Evolutionary conservation across 768 basidiomycete species (phyloP).

Genomic region (Cystobasidium ongulense): DNA sequence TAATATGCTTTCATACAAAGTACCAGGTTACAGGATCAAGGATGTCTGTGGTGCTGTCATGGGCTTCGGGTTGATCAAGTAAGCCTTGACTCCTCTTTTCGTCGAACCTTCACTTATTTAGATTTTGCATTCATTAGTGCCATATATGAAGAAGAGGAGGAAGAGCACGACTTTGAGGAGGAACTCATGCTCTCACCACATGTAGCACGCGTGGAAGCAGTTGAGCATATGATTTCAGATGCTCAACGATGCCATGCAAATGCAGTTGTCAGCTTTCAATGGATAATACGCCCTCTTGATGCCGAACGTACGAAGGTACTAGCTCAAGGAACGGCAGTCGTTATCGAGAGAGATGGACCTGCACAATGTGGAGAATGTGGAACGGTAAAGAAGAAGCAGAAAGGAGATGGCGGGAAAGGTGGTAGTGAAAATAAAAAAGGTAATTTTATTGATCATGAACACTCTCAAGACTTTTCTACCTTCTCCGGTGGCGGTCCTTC

Average conservation of each 20-base stretch:
- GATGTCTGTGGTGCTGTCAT: constrained; percentile 1
- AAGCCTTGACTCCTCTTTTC: neutral
- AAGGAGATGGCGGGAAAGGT: neutral
- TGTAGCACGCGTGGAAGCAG: constrained; percentile 7
- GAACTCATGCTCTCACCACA: neutral
- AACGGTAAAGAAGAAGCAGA: constrained; percentile 7
- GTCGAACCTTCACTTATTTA: neutral
- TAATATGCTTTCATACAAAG: neutral
- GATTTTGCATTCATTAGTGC: too few species aligned
- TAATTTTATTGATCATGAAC: neutral
- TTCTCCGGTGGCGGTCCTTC: neutral
- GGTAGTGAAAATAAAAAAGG: neutral
- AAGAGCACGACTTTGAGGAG: neutral
- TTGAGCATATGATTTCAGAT: neutral
- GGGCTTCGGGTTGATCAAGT: neutral
- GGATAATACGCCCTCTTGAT: neutral
- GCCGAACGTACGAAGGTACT: neutral
- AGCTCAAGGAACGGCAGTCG: constrained; percentile 16
- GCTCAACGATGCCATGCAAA: constrained; percentile 3
- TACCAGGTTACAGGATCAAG: constrained; percentile 4
- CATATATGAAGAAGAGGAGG: neutral
- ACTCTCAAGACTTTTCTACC: neutral
- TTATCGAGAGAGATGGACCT: neutral
- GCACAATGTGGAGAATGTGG: constrained; percentile 3
- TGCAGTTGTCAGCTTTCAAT: constrained; percentile 16